Evolutionary conservation across 73 alveolate genomes (phyloP).

Genomic region (Vitrella brassicaformis): DNA sequence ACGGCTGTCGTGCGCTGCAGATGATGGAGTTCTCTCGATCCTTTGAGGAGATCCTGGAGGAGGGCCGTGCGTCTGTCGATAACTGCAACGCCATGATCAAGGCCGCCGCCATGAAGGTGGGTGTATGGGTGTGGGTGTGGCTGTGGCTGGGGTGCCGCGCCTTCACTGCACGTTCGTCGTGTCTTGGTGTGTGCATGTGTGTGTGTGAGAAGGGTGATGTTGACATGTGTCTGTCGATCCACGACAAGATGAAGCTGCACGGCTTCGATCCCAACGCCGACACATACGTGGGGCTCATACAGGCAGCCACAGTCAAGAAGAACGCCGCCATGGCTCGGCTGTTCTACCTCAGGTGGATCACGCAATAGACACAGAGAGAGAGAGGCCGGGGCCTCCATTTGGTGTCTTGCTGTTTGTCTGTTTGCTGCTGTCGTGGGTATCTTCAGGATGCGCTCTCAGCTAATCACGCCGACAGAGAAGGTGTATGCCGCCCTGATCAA

Average conservation of each 20-base stretch:
- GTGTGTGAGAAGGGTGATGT: not conserved
- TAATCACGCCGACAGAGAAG: constrained; percentile 12
- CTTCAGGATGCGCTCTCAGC: constrained; percentile 25
- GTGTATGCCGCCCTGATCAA: constrained; percentile 23
- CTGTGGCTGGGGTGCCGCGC: no score
- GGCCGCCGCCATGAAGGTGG: constrained; percentile 4
- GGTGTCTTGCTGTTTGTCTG: no score
- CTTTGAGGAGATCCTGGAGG: not conserved
- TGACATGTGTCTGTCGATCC: not conserved
- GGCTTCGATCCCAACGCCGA: constrained; percentile 22
- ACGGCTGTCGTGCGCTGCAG: no score
- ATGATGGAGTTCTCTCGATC: not conserved
- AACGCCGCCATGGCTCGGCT: constrained; percentile 17
- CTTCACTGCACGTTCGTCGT: no score
- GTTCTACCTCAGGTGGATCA: constrained; percentile 14
- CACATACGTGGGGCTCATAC: constrained; percentile 14
- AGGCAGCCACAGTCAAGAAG: constrained; percentile 11
- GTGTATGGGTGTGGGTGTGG: not conserved
- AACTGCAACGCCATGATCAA: constrained; percentile 16
- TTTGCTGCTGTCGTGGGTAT: no score
- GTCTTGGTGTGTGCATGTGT: no score
- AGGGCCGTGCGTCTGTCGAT: constrained; percentile 12
- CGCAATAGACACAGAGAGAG: no score
- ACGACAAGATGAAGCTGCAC: constrained; percentile 27
- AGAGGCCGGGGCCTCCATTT: no score